Conservation (phyloP, 1,139 yeast genomes). For the Suzukiozyma palmioleophila region DNA sequence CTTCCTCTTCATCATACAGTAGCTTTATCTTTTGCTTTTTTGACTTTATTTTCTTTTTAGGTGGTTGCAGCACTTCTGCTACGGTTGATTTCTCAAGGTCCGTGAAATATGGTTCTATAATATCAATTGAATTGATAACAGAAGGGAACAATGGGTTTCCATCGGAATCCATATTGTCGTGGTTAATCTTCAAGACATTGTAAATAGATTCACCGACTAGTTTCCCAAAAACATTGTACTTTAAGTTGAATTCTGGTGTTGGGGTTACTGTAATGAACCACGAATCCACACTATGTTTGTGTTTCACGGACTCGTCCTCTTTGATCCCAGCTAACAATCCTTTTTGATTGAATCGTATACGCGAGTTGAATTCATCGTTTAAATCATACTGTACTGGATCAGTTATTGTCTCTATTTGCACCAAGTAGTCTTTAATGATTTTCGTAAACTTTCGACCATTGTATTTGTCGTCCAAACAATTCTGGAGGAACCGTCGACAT, state of each 20-base stretch:
- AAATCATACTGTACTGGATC: conserved; percentile 13
- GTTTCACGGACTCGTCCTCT: conserved; percentile 15
- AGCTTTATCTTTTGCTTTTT: conserved; percentile 17
- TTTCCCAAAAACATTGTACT: conserved; percentile 58
- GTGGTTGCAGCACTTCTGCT: conserved; percentile 9
- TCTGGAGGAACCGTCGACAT: conserved; percentile 43
- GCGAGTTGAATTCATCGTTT: conserved; percentile 48
- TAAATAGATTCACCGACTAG: conserved; percentile 57
- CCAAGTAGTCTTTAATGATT: conserved; percentile 19
- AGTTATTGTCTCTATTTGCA: conserved; percentile 21
- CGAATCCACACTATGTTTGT: conserved; percentile 36
- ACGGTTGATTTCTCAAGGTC: conserved; percentile 25
- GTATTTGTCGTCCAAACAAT: conserved; percentile 43
- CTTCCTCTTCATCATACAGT: conserved; percentile 21
- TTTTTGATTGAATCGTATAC: conserved; percentile 50
- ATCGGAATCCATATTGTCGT: conserved; percentile 43
- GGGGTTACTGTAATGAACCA: conserved; percentile 53
- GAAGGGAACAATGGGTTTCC: conserved; percentile 52
- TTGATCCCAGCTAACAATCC: conserved; percentile 56
- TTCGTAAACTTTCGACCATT: conserved; percentile 39
- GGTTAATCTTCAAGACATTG: conserved; percentile 49
- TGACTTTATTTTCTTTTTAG: conserved; percentile 17
- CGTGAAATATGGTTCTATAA: conserved; percentile 47
- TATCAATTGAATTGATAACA: conserved; percentile 33
- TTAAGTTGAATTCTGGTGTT: conserved; percentile 40